phyloP scores from a whole-genome alignment of 2,329 filamentous ascomycete genomes.

The Cladobotryum mycophilum region DNA sequence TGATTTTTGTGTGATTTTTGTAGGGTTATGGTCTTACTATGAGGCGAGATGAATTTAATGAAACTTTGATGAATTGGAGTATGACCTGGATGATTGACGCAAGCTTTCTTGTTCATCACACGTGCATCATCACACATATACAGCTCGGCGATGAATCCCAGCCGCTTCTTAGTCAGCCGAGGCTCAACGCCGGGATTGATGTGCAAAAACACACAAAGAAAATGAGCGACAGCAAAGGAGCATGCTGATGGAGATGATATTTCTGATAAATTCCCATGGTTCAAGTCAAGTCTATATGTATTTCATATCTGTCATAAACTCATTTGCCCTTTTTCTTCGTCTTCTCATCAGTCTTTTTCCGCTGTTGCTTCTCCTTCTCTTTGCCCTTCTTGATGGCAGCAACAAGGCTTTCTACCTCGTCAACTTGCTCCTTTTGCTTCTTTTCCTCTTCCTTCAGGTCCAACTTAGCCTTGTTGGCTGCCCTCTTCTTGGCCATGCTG shows the following conservation, averaged over 20 bases:
- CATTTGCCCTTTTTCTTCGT: constrained; percentile 8
- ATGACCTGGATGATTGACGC: not conserved
- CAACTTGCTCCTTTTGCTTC: constrained; percentile 31
- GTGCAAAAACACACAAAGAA: not conserved
- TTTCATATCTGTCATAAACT: not conserved
- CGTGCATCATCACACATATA: not conserved
- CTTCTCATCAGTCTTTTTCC: constrained; percentile 6
- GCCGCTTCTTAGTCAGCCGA: constrained; percentile 12
- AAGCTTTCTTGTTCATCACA: not conserved
- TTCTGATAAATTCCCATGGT: not conserved
- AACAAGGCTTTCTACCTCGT: constrained; percentile 15
- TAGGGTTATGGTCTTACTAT: not conserved
- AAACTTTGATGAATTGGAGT: not conserved
- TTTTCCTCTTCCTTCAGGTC: constrained; percentile 33
- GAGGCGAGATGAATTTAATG: not conserved
- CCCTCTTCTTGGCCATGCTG: constrained; percentile 56
- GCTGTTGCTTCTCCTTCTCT: constrained; percentile 10
- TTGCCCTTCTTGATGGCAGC: constrained; percentile 12
- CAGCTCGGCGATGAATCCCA: not conserved
- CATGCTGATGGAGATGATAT: not conserved
- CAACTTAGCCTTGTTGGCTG: constrained; percentile 33
- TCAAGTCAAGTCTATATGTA: not conserved
- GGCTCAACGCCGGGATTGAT: not conserved
- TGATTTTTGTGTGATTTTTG: not conserved
- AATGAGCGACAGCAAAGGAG: not conserved